phyloP scores from a whole-genome alignment of 169 alveolate species.

The Plasmodium vivax region DNA sequence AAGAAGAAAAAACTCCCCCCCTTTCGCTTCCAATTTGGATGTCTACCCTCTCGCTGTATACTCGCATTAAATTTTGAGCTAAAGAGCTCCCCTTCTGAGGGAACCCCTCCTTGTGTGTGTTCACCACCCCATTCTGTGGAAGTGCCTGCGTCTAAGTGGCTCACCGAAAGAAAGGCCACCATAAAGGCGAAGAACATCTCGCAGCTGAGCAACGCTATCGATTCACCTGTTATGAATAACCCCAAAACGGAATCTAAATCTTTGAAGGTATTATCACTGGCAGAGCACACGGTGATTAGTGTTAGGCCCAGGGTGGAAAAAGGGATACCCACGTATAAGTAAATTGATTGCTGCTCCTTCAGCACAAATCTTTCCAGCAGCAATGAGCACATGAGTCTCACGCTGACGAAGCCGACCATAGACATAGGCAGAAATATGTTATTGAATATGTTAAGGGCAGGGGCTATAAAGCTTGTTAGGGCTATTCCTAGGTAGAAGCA shows the following conservation, averaged over 20 bases:
- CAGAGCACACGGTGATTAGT: slow-evolving; percentile 16
- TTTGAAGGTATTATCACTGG: background rate
- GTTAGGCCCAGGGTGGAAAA: slow-evolving; percentile 24
- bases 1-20: background rate
- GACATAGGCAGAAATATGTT: slow-evolving; percentile 17
- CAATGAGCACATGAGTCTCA: slow-evolving; percentile 24
- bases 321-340: slow-evolving; percentile 36
- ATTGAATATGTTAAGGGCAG: slow-evolving; percentile 24
- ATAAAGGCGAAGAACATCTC: slow-evolving; percentile 8
- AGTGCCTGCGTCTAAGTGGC: background rate
- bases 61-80: background rate
- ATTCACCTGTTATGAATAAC: slow-evolving; percentile 5
- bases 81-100: background rate
- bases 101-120: background rate
- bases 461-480: slow-evolving; percentile 31
- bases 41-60: background rate
- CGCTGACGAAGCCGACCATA: slow-evolving; percentile 54
- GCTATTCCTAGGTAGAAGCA: slow-evolving; percentile 35
- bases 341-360: slow-evolving; percentile 13
- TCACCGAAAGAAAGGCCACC: background rate
- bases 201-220: background rate
- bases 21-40: background rate
- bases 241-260: slow-evolving; percentile 27
- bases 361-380: slow-evolving; percentile 20
- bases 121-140: background rate